Conservation (phyloP, 2,329 filamentous ascomycete species). For the Ceratocystis diversiconidia region DNA sequence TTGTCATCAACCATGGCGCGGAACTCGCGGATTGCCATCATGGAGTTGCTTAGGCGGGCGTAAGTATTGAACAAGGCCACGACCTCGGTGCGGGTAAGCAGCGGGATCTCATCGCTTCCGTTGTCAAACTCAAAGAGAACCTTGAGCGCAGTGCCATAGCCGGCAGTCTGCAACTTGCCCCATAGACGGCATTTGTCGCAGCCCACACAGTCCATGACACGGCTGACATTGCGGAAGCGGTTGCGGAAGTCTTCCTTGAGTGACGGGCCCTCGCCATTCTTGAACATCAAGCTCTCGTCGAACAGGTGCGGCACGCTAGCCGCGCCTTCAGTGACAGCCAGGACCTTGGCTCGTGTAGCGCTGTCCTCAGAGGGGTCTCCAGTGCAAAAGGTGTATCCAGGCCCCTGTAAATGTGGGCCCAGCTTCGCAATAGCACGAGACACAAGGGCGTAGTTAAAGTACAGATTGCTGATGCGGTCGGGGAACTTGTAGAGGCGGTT, state of each 20-base stretch:
- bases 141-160: conserved; percentile 89
- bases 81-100: conserved; percentile 75
- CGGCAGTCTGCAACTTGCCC: conserved; percentile 92
- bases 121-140: conserved; percentile 87
- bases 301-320: conserved; percentile 67
- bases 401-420: conserved; percentile 54
- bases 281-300: conserved; percentile 92
- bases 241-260: conserved; percentile 96
- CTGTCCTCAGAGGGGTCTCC: conserved; percentile 68
- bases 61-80: conserved; percentile 93
- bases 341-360: conserved; percentile 66
- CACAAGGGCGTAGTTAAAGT: conserved; percentile 98
- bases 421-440: conserved; percentile 85
- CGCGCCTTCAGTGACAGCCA: conserved; percentile 57
- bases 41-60: conserved; percentile 67
- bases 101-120: conserved; percentile 47
- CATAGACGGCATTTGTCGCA: conserved; percentile 97
- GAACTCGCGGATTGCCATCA: conserved; percentile 64
- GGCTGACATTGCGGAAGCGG: conserved; percentile 89
- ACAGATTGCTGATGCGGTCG: conserved; percentile 89
- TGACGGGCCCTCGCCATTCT: conserved; percentile 55
- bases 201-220: conserved; percentile 96
- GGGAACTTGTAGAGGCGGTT: conserved; percentile 69
- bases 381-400: conserved; percentile 77
- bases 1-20: conserved; percentile 34